Percentiles rank a stretch among this genome's conserved stretches.
Evolutionary conservation across 2,329 filamentous ascomycete genomes (phyloP).

Genomic region (Seiridium unicorne): DNA sequence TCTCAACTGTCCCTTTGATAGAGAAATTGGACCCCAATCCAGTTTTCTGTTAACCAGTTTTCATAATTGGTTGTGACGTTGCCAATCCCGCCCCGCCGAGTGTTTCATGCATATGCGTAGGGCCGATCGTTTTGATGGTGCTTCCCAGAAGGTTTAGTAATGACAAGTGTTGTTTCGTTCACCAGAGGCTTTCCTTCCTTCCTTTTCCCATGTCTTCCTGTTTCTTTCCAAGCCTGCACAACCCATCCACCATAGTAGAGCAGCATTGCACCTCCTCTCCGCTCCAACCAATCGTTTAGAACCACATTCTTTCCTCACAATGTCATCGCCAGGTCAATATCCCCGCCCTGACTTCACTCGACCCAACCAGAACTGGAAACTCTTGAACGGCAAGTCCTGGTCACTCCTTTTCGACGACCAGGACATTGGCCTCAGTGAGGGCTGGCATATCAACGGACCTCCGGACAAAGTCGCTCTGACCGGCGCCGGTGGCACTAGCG

Average conservation of each 20-base stretch:
- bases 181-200: not conserved
- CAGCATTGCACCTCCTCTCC: not conserved
- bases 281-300: not conserved
- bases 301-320: constrained; percentile 9
- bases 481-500: constrained; percentile 11
- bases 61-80: constrained; percentile 19
- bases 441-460: constrained; percentile 54
- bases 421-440: constrained; percentile 50
- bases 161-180: not conserved
- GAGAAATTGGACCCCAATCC: constrained; percentile 3
- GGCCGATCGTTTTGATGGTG: constrained; percentile 2
- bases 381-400: constrained; percentile 60
- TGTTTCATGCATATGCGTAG: constrained; percentile 10
- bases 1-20: not conserved
- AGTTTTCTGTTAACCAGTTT: constrained; percentile 4
- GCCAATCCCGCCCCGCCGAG: constrained; percentile 18
- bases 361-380: constrained; percentile 52
- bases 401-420: constrained; percentile 64
- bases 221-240: not conserved
- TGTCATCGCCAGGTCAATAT: constrained; percentile 40
- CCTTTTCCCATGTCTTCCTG: not conserved
- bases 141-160: not conserved
- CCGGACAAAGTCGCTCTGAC: constrained; percentile 37
- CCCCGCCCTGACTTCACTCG: constrained; percentile 66
- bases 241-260: not conserved